phyloP scores from a whole-genome alignment of 2,329 filamentous ascomycete species.

The Colletotrichum orbiculare region DNA sequence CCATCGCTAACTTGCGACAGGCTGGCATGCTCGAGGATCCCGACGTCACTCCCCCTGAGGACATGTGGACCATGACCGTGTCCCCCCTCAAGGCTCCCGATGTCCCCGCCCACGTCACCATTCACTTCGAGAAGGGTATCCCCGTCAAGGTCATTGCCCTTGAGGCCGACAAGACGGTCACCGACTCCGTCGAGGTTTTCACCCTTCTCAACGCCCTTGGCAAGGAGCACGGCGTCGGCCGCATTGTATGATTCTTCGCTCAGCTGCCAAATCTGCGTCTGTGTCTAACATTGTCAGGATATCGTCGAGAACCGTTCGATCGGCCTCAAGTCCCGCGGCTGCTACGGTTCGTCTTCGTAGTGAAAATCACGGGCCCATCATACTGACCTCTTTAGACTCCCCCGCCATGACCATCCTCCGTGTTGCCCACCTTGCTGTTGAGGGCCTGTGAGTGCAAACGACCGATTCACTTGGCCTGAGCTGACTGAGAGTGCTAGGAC shows the following conservation, averaged over 20 bases:
- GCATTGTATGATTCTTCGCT: constrained; percentile 68
- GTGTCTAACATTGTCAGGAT: constrained; percentile 27
- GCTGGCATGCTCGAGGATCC: constrained; percentile 70
- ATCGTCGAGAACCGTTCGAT: constrained; percentile 56
- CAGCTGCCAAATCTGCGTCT: too few species aligned
- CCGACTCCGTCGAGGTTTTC: constrained; percentile 74
- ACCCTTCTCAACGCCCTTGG: constrained; percentile 72
- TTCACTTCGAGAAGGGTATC: constrained; percentile 75
- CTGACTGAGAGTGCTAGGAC: constrained; percentile 41
- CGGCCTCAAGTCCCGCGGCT: constrained; percentile 56
- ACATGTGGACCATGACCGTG: constrained; percentile 77
- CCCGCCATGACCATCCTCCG: constrained; percentile 43
- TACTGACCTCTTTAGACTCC: constrained; percentile 28
- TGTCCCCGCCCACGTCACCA: constrained; percentile 70
- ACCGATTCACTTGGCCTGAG: too few species aligned
- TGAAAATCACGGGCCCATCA: constrained; percentile 31
- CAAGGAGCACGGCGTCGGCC: constrained; percentile 72
- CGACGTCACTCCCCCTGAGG: constrained; percentile 68
- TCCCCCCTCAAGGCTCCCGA: constrained; percentile 71
- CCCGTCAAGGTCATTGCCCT: constrained; percentile 70
- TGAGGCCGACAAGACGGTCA: constrained; percentile 62
- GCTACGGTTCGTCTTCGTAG: constrained; percentile 64
- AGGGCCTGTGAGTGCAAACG: constrained; percentile 54
- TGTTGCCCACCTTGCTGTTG: constrained; percentile 57
- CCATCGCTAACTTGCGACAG: constrained; percentile 19